A percentile compares a stretch with the other conserved stretches of the same genome.
Evolutionary conservation across 1,284 basidiomycete species (phyloP).

Genomic region (Termitomyces sp.): DNA sequence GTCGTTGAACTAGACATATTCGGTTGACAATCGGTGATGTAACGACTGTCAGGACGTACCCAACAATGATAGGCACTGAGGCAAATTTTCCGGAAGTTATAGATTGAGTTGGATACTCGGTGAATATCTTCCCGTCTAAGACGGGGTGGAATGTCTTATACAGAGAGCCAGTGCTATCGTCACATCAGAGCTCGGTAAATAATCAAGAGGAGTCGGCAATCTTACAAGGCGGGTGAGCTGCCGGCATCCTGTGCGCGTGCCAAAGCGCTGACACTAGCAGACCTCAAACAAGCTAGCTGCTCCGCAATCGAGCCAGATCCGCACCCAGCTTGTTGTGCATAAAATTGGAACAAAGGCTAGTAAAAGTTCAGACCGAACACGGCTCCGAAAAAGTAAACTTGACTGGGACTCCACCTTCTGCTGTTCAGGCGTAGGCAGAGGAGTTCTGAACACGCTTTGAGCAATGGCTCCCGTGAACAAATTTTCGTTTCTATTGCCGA

Average conservation of each 20-base stretch:
- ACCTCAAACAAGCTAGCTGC: constrained; percentile 44
- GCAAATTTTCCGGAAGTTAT: constrained; percentile 41
- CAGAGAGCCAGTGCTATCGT: constrained; percentile 28
- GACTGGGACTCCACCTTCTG: constrained; percentile 36
- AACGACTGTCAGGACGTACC: constrained; percentile 34
- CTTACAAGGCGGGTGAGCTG: constrained; percentile 26
- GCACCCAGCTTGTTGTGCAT: constrained; percentile 45
- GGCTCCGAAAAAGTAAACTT: neutral
- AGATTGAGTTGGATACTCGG: constrained; percentile 41
- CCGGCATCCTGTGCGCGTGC: constrained; percentile 52
- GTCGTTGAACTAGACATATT: constrained; percentile 40
- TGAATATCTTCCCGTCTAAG: constrained; percentile 45
- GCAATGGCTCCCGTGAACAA: constrained; percentile 52
- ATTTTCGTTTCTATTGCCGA: constrained; percentile 35
- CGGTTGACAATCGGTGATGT: neutral
- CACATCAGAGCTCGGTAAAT: neutral
- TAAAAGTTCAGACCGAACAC: neutral
- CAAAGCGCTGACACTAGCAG: constrained; percentile 43
- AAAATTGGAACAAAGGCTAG: constrained; percentile 49
- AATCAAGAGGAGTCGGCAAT: neutral
- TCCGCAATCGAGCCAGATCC: constrained; percentile 30
- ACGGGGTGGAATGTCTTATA: constrained; percentile 41
- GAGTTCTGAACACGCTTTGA: constrained; percentile 53
- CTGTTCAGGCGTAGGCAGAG: constrained; percentile 44
- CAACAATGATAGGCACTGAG: constrained; percentile 52